Conservation (phyloP, 2,329 filamentous ascomycete genomes). For the Paecilomyces sp. region DNA sequence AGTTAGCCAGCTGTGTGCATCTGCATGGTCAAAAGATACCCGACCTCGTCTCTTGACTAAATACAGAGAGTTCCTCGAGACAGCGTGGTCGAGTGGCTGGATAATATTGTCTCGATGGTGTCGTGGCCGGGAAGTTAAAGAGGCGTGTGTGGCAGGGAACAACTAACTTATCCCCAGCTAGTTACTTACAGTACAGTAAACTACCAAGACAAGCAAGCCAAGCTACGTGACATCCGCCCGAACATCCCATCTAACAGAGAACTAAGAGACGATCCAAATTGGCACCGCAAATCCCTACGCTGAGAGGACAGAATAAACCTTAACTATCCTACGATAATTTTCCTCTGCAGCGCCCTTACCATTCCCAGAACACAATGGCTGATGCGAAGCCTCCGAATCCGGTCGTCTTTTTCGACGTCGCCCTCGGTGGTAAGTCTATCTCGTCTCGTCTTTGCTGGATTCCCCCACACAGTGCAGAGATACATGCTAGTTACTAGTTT, state of each 20-base stretch:
- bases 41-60: background rate
- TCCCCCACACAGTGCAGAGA: background rate
- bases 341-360: too few species aligned
- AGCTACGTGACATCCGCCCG: background rate
- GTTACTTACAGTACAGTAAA: too few species aligned
- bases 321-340: background rate
- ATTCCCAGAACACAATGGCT: slow-evolving; percentile 1
- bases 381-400: slow-evolving; percentile 25
- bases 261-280: background rate
- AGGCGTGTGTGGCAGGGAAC: background rate
- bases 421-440: slow-evolving; percentile 38
- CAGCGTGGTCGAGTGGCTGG: background rate
- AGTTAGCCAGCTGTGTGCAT: background rate
- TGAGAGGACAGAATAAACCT: background rate
- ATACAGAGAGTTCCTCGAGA: background rate
- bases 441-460: background rate
- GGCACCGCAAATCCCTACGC: background rate
- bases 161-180: background rate
- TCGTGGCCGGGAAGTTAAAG: background rate
- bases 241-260: background rate
- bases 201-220: background rate
- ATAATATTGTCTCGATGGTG: background rate
- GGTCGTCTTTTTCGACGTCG: slow-evolving; percentile 44
- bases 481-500: too few species aligned
- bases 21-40: background rate